Base-by-base conservation (phyloP, 148 eudicot species). In the Linanthus parryae region DNA sequence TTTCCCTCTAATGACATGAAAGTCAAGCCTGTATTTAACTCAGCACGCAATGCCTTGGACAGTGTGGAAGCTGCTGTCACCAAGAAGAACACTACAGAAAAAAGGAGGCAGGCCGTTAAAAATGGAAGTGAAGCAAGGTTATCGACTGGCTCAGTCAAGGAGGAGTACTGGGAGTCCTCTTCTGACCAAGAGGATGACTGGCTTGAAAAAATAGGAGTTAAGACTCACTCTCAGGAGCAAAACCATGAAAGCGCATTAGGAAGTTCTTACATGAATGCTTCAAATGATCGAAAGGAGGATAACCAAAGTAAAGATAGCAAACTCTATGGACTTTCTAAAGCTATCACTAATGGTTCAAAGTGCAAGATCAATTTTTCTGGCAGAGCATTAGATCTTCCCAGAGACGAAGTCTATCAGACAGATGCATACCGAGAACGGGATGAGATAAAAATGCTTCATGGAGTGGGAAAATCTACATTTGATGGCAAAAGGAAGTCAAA, bases 401-500 rank as follows among this genome's bases (percentile, higher is more conserved):
- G 15, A 11, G 18, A 45, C 36, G 68, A 61, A 54, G 44, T 31
- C 59, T 49, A 43, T 53, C 70, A 20, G 45, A 45, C 20, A 27
- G 56, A 47, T 46, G 20, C 36, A 19, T 26, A 39, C 20, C 37
- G 16, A 21, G 59, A 54, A 34, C 41, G 22, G 3, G 45, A 55
- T 50, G 56, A 44, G 31, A 14, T 13, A 51, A 34, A 15, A 44
- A 28, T 20, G 44, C 25, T 59, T 29, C 39, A 36, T 47, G 48
- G 55, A 7, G 18, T 43, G 19, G 59, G 28, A 33, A 69, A 67
- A 36, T 38, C 22, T 23, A 36, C 75, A 44, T 47, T 28, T 48
- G 55, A 30, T 31, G 57, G 63, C 24, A 58, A 60, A 61, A 80
- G 29, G 40, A 80, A 70, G 67, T 62, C 42, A 24, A 69, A 20